Evolutionary conservation across 768 basidiomycete genomes (phyloP).

Genomic region (Trametes sanguinea): DNA sequence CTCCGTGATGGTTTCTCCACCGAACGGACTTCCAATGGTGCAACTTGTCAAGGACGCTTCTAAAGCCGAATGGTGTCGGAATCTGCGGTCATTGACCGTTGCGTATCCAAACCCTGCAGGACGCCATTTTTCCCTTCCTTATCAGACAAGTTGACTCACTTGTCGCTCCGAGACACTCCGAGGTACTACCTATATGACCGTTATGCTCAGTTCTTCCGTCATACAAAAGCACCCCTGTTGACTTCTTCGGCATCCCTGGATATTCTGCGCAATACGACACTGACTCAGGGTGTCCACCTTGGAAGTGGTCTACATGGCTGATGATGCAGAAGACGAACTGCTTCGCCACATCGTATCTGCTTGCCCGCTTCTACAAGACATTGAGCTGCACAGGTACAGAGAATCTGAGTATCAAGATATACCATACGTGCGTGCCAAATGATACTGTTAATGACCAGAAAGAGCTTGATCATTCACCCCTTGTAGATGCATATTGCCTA

Average conservation of each 20-base stretch:
- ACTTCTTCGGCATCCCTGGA: neutral
- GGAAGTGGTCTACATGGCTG: neutral
- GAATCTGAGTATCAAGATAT: neutral
- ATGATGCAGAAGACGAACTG: neutral
- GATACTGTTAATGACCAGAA: too few species aligned
- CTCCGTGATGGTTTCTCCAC: neutral
- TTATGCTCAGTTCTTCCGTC: neutral
- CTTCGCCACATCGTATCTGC: neutral
- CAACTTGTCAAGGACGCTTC: neutral
- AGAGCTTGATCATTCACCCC: neutral
- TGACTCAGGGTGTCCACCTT: neutral
- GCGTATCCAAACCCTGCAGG: neutral
- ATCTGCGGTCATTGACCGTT: neutral
- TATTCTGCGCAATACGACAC: neutral
- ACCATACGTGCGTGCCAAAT: neutral
- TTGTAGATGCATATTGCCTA: neutral
- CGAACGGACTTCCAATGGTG: neutral
- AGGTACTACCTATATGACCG: neutral
- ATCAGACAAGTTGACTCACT: neutral
- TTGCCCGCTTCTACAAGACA: neutral
- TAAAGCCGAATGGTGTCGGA: neutral
- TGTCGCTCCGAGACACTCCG: neutral
- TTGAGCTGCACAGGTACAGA: neutral
- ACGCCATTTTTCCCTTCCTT: neutral
- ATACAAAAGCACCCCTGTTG: neutral